These are phyloP conservation scores for Aegilops longissima DNA, from an alignment of 176 grass and related monocot species.

Conservation along the genomic window DNA sequence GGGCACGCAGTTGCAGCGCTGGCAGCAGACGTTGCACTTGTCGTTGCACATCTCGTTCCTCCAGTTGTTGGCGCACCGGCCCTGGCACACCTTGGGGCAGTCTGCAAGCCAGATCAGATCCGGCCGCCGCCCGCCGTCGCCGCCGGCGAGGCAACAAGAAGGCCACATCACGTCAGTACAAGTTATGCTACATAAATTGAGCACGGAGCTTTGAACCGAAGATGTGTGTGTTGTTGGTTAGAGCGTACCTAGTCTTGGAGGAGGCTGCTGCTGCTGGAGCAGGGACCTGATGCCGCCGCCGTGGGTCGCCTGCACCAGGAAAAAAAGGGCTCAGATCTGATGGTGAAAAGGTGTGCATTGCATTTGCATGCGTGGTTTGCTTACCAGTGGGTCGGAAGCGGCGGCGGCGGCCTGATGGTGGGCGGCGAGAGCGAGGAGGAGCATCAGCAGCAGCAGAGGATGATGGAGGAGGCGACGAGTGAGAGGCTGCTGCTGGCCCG, in stretches of 20 bases:
- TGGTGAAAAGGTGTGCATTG: no score
- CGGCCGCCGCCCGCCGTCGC: neutral
- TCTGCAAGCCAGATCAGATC: constrained; percentile 18
- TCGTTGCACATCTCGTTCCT: constrained; percentile 81
- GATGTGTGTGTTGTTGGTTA: no score
- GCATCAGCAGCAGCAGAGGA: no score
- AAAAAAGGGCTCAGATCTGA: no score
- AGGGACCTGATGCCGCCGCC: constrained; percentile 18
- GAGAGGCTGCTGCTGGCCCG: no score
- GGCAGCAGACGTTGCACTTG: constrained; percentile 76
- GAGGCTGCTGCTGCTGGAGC: constrained; percentile 18
- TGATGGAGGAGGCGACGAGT: no score
- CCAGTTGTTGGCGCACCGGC: constrained; percentile 70
- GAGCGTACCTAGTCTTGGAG: constrained; percentile 38
- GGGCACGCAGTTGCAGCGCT: constrained; percentile 70
- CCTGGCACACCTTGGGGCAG: constrained; percentile 44
- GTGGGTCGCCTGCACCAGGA: neutral
- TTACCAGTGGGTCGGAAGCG: no score
- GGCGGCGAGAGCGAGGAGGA: no score
- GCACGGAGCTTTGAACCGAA: no score
- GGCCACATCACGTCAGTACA: fast-evolving
- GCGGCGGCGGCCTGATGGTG: no score
- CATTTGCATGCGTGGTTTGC: no score
- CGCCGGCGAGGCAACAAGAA: neutral
- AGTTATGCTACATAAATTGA: no score